phyloP scores from a whole-genome alignment of 768 basidiomycete genomes.

The Panaeolus papilionaceus region DNA sequence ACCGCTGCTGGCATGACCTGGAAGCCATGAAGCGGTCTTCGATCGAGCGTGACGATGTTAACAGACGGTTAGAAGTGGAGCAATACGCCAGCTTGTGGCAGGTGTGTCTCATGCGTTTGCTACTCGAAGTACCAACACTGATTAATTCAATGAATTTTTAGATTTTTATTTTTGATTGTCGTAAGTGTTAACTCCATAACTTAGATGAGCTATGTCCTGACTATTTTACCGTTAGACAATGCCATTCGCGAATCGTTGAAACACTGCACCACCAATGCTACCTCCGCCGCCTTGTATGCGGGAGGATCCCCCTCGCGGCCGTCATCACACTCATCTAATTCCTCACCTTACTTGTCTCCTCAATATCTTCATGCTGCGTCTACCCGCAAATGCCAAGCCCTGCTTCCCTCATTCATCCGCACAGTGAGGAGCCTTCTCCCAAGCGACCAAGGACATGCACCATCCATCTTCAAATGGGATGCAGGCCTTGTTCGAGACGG shows the following conservation, averaged over 20 bases:
- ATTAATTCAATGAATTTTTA: slow-evolving; percentile 36
- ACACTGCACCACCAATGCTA: slow-evolving; percentile 44
- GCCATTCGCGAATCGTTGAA: slow-evolving; percentile 86
- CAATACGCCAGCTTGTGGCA: slow-evolving; percentile 88
- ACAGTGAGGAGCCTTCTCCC: slow-evolving; percentile 59
- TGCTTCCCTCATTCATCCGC: slow-evolving; percentile 56
- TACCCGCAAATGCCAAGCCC: slow-evolving; percentile 52
- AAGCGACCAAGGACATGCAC: slow-evolving; percentile 32
- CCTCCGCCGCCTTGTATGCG: slow-evolving; percentile 42
- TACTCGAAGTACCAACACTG: slow-evolving; percentile 19
- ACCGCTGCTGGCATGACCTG: slow-evolving; percentile 85
- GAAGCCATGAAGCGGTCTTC: slow-evolving; percentile 59
- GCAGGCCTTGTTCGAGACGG: slow-evolving; percentile 88
- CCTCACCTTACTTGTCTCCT: slow-evolving; percentile 52
- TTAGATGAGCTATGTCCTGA: slow-evolving; percentile 21
- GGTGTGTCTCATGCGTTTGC: slow-evolving; percentile 48
- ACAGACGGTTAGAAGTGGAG: slow-evolving; percentile 43
- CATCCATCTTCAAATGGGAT: slow-evolving; percentile 82
- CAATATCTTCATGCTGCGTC: slow-evolving; percentile 56
- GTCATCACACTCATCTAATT: slow-evolving; percentile 44
- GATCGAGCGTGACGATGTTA: slow-evolving; percentile 39
- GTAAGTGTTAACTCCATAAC: slow-evolving; percentile 49
- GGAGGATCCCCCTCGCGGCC: slow-evolving; percentile 54
- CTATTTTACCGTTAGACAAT: slow-evolving; percentile 59
- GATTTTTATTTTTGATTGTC: slow-evolving; percentile 92